Conservation (phyloP, 345 rosid genomes). For the Tarenaya hassleriana region DNA sequence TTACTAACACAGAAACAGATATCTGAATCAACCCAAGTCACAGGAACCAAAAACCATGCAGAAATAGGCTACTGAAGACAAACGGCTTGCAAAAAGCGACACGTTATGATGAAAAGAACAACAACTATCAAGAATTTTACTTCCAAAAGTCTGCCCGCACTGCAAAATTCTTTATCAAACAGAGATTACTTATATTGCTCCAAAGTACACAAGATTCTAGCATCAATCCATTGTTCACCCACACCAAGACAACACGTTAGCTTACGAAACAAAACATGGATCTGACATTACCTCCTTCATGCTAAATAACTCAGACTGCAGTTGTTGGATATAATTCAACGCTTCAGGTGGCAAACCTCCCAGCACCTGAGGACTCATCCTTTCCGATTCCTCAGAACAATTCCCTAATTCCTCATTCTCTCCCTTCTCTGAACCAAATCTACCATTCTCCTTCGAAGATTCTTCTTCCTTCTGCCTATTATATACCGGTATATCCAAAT, state of each 20-base stretch:
- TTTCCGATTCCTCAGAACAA: slow-evolving; percentile 40
- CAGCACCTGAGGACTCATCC: slow-evolving; percentile 46
- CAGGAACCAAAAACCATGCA: background rate
- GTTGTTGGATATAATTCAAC: slow-evolving; percentile 47
- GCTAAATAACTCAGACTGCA: slow-evolving; percentile 55
- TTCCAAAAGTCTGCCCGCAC: no score
- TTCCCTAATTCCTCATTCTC: slow-evolving; percentile 27
- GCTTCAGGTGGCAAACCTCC: slow-evolving; percentile 69
- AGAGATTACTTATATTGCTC: no score
- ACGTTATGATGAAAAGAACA: no score
- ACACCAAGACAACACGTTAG: background rate
- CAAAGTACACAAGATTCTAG: background rate
- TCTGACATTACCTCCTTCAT: slow-evolving; percentile 44
- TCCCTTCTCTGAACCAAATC: slow-evolving; percentile 27
- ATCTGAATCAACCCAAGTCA: background rate
- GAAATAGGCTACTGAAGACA: no score
- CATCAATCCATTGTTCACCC: slow-evolving; percentile 2
- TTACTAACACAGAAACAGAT: slow-evolving; percentile 1
- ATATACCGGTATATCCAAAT: slow-evolving; percentile 42
- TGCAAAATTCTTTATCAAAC: no score
- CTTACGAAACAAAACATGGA: background rate
- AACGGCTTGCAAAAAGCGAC: no score
- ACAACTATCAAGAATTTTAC: no score
- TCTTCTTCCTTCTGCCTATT: slow-evolving; percentile 24
- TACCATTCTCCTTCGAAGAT: slow-evolving; percentile 19